Conservation (phyloP, 306 rosid species). For the Prunus mongolica region DNA sequence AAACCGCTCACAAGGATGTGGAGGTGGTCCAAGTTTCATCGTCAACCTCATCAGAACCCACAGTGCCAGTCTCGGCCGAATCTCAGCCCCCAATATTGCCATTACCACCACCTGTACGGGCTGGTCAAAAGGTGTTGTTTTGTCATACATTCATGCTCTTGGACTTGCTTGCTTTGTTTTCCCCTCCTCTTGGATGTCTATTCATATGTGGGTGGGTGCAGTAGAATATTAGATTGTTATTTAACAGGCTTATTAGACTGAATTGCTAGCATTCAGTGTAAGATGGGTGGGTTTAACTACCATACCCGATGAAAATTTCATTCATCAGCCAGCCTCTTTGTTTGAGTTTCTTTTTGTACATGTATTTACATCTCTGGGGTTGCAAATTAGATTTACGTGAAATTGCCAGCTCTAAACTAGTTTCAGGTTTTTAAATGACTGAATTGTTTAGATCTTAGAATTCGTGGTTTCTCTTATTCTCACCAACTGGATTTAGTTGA, state of each 20-base stretch:
- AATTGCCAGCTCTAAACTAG: background rate
- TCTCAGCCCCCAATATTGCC: conserved; percentile 80
- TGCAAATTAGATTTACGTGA: background rate
- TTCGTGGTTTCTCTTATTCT: background rate
- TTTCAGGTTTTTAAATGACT: background rate
- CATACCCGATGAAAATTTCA: background rate
- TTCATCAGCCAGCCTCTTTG: background rate
- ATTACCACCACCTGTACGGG: conserved; percentile 53
- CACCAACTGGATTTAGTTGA: background rate
- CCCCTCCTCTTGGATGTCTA: background rate
- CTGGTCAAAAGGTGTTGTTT: conserved; percentile 44
- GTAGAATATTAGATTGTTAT: background rate
- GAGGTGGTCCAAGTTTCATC: conserved; percentile 72
- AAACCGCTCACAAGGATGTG: conserved; percentile 63
- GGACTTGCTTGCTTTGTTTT: background rate
- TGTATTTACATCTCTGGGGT: background rate
- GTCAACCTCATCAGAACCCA: conserved; percentile 38
- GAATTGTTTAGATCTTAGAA: background rate
- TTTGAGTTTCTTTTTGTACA: background rate
- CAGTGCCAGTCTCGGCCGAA: conserved; percentile 47
- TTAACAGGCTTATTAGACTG: background rate
- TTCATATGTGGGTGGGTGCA: background rate
- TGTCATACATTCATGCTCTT: background rate
- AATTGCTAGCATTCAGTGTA: background rate
- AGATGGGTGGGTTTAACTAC: background rate